Percentiles rank a stretch among this genome's conserved stretches.
Conservation (phyloP, 208 protist genomes). For the Phytomonas sp. region DNA sequence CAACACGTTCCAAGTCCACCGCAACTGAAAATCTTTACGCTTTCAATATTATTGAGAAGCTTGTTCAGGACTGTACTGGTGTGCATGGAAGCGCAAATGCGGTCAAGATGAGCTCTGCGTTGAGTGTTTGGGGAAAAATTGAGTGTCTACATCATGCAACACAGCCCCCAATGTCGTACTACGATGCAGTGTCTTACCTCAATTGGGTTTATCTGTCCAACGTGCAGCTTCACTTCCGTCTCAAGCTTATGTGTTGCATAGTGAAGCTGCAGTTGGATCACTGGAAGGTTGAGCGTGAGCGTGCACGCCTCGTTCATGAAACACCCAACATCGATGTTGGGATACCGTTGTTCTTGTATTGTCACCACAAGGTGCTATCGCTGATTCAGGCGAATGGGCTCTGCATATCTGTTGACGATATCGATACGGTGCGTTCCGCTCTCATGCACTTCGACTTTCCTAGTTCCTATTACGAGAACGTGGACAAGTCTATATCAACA, state of each 20-base stretch:
- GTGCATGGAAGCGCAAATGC: slow-evolving; percentile 16
- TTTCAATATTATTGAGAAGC: slow-evolving; percentile 31
- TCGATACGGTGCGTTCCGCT: slow-evolving; percentile 63
- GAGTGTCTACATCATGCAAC: slow-evolving; percentile 38
- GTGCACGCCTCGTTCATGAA: slow-evolving; percentile 46
- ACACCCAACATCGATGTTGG: slow-evolving; percentile 45
- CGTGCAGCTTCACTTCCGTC: slow-evolving; percentile 67
- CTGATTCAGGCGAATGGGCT: slow-evolving; percentile 58
- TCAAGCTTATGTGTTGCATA: slow-evolving; percentile 59
- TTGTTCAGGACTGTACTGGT: slow-evolving; percentile 29
- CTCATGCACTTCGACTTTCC: slow-evolving; percentile 74
- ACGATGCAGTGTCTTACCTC: slow-evolving; percentile 54
- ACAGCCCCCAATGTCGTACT: slow-evolving; percentile 31
- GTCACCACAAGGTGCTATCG: slow-evolving; percentile 65
- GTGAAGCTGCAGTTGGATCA: slow-evolving; percentile 65
- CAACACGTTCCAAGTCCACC: slow-evolving; percentile 5
- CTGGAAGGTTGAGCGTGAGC: slow-evolving; percentile 72
- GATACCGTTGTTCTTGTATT: slow-evolving; percentile 74
- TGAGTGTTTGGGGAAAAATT: slow-evolving; percentile 37
- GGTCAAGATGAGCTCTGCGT: slow-evolving; percentile 12
- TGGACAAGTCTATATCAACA: slow-evolving; percentile 48
- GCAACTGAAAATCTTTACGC: slow-evolving; percentile 16
- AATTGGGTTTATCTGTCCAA: slow-evolving; percentile 69
- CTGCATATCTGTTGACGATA: slow-evolving; percentile 47
- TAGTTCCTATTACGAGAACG: slow-evolving; percentile 61